These are phyloP conservation scores for Penicillium odoratum DNA, from an alignment of 495 filamentous ascomycete genomes.

Conservation along the genomic window DNA sequence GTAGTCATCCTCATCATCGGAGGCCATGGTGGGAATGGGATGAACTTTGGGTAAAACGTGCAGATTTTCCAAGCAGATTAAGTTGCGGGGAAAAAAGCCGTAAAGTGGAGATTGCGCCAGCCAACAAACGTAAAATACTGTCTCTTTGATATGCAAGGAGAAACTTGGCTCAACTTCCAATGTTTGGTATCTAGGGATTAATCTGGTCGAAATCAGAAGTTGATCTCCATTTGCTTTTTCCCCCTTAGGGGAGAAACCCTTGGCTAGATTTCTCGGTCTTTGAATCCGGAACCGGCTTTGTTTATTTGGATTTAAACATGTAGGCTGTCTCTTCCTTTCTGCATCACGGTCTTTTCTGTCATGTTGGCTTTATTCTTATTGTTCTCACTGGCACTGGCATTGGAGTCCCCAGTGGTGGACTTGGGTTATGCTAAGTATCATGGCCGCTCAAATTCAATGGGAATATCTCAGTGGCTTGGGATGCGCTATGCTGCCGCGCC, in stretches of 20 bases:
- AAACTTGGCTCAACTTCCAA: background rate
- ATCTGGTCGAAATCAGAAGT: background rate
- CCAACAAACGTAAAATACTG: background rate
- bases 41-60: conserved; percentile 1
- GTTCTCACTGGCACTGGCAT: conserved; percentile 16
- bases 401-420: conserved; percentile 33
- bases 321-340: background rate
- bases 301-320: background rate
- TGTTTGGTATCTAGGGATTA: background rate
- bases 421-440: conserved; percentile 46
- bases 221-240: background rate
- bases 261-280: background rate
- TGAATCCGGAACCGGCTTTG: background rate
- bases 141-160: background rate
- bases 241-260: background rate
- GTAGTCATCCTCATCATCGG: conserved; percentile 60
- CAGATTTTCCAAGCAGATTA: conserved; percentile 12
- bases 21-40: conserved; percentile 20
- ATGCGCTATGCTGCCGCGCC: conserved; percentile 66
- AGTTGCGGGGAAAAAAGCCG: conserved; percentile 19
- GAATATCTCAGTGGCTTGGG: conserved; percentile 63
- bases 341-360: background rate
- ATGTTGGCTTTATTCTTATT: conserved; percentile 23
- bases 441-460: conserved; percentile 32
- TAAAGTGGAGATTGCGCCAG: conserved; percentile 1